Base-by-base conservation (phyloP, 768 basidiomycete species). In the Holtermannia corniformis region DNA sequence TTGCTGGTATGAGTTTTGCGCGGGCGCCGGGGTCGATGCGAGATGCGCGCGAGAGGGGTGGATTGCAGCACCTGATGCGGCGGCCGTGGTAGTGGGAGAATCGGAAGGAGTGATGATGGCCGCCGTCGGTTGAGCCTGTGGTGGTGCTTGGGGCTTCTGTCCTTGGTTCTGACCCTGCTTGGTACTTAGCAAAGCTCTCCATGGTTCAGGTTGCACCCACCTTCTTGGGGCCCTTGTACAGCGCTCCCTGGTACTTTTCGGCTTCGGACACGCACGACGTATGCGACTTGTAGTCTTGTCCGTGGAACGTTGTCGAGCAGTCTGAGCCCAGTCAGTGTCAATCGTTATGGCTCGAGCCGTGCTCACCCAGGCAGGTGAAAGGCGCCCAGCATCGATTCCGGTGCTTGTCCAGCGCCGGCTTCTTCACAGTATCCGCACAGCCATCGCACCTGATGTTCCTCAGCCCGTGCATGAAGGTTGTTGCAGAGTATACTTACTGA, bases 371-470 rank as follows among this genome's bases (percentile, higher is more conserved):
- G 52, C 71, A 72, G 16, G 68, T 70, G 50, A 72, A 72, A 13
- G 56, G 52, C 11, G 65, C 58, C 57, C 62, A 62, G 51, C 71
- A 72, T 54, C 61, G 57, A 46, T 64, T 56, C 11, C 67, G 55
- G 51, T 93, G 90, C 66, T 83, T 80, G 71, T 93, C 88, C 0
- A 95, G 79, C 71, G 91, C 90, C 12, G 91, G 91, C 65, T 95
- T 95, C 73, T 89, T 95, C 24, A 93, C 82, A 10, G 88, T 83
- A 60, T 95, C 91, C 48, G 78, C 75, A 70, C 91, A 95, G 28
- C 83, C 78, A 71, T 85, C 84, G 72, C 86, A 87, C 74, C 86
- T 88, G 43, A 47, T 11, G 25, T 26, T 32, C 65, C n/a, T 46
- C 46, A 23, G 37, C 20, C 26, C 41, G 10, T 14, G 40, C 13